phyloP scores from a whole-genome alignment of 306 rosid genomes.

The Begonia fuchsioides region DNA sequence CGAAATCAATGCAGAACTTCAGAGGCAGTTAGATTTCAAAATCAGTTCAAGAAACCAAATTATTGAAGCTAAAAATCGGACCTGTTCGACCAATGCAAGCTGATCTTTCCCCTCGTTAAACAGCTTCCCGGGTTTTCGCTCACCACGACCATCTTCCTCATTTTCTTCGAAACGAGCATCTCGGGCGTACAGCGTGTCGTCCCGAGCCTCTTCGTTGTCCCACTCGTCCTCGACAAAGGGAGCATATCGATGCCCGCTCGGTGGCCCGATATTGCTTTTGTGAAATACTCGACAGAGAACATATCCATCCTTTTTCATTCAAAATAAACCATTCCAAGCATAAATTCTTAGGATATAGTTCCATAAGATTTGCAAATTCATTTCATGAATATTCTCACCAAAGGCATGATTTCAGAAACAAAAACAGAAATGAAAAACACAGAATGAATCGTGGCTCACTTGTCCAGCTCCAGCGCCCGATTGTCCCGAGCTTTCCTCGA shows the following conservation, averaged over 20 bases:
- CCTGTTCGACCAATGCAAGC: slow-evolving; percentile 13
- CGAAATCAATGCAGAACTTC: too few species aligned
- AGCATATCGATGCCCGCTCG: slow-evolving; percentile 95
- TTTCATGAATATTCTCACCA: too few species aligned
- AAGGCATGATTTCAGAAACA: too few species aligned
- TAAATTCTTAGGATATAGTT: too few species aligned
- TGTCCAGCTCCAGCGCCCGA: slow-evolving; percentile 46
- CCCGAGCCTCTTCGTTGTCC: slow-evolving; percentile 50
- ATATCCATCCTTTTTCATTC: slow-evolving; percentile 76
- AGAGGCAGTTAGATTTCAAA: too few species aligned
- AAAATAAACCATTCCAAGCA: slow-evolving; percentile 22
- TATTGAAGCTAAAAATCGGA: too few species aligned
- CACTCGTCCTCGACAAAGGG: slow-evolving; percentile 96
- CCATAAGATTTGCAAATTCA: too few species aligned
- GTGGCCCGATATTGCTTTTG: slow-evolving; percentile 97
- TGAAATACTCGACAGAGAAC: slow-evolving; percentile 97
- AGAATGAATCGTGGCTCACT: slow-evolving; percentile 39
- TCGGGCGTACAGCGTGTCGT: slow-evolving; percentile 8
- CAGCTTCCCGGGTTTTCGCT: too few species aligned
- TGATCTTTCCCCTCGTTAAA: too few species aligned
- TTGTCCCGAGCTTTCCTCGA: slow-evolving; percentile 59
- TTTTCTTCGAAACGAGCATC: not conserved
- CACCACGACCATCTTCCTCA: too few species aligned
- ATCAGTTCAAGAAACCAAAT: too few species aligned
- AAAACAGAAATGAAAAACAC: too few species aligned